phyloP scores from a whole-genome alignment of 2,329 filamentous ascomycete species.

The Xylariaceae sp. region DNA sequence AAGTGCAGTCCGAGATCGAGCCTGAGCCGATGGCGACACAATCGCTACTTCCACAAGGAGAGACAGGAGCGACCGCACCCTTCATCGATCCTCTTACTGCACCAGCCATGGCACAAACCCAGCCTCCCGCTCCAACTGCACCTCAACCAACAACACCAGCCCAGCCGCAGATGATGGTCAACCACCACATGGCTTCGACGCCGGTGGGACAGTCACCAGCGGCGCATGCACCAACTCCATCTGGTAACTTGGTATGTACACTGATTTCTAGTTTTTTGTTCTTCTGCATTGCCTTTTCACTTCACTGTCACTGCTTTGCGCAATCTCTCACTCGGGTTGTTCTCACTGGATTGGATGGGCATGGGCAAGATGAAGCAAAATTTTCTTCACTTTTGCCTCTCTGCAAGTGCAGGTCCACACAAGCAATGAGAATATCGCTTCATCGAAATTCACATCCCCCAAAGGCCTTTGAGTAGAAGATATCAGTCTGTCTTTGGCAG shows the following conservation, averaged over 20 bases:
- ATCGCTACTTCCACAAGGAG: conserved; percentile 3
- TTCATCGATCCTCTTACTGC: conserved; percentile 5
- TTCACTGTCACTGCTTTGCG: conserved; percentile 5
- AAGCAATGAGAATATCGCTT: too few relatives aligned
- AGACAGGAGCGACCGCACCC: conserved; percentile 4
- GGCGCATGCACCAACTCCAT: conserved; percentile 28
- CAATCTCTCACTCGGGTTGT: neutral
- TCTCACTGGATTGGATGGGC: neutral
- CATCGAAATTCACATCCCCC: too few relatives aligned
- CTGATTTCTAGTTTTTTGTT: neutral
- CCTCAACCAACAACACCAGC: conserved; percentile 9
- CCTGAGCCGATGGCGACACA: neutral
- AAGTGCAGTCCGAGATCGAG: conserved; percentile 1
- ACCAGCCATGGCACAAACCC: conserved; percentile 2
- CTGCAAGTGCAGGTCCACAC: too few relatives aligned
- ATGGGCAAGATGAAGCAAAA: neutral
- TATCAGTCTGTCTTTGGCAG: neutral
- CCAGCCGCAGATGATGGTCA: conserved; percentile 2
- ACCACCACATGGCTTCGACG: conserved; percentile 17
- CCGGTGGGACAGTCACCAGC: conserved; percentile 21
- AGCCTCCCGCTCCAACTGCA: neutral
- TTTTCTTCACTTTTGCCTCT: neutral
- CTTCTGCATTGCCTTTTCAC: neutral
- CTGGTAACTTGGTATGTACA: conserved; percentile 29
- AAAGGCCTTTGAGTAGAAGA: neutral